Evolutionary conservation across 2,329 filamentous ascomycete species (phyloP).

Genomic region (Fusarium oligoseptatum): DNA sequence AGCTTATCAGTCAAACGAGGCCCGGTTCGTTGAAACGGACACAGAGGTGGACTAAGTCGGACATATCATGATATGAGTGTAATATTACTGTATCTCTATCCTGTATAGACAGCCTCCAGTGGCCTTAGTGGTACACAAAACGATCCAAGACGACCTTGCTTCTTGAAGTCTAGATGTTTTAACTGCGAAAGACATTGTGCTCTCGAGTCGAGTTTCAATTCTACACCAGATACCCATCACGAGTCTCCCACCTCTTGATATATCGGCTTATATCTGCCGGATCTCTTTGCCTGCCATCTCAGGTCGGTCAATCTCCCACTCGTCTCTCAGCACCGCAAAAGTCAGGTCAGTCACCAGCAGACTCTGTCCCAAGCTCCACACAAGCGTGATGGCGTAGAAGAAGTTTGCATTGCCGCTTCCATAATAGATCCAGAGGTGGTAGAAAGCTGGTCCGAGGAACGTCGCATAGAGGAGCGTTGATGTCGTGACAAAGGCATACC

Average conservation of each 20-base stretch:
- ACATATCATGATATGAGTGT: conserved; percentile 21
- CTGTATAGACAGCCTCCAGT: conserved; percentile 23
- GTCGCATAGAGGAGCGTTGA: conserved; percentile 88
- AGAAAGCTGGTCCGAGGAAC: conserved; percentile 93
- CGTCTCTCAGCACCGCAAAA: conserved; percentile 90
- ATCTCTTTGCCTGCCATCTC: conserved; percentile 92
- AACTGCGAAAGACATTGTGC: conserved; percentile 10
- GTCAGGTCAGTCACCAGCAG: conserved; percentile 88
- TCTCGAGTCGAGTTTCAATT: not conserved
- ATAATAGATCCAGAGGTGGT: conserved; percentile 98
- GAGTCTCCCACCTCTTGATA: conserved; percentile 11
- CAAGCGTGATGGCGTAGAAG: conserved; percentile 99
- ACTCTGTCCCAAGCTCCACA: conserved; percentile 93
- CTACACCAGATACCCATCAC: not conserved
- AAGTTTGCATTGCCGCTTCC: conserved; percentile 99
- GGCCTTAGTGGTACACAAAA: conserved; percentile 3
- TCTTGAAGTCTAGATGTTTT: conserved; percentile 28
- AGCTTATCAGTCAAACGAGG: conserved; percentile 26
- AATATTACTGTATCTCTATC: conserved; percentile 37
- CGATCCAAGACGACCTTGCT: conserved; percentile 27
- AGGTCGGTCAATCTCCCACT: conserved; percentile 92
- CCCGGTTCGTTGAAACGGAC: conserved; percentile 52
- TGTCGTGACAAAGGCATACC: conserved; percentile 90
- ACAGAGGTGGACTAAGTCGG: conserved; percentile 52
- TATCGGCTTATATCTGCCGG: conserved; percentile 76